These are phyloP conservation scores for Trichosporon asahii DNA, from an alignment of 1,284 basidiomycete genomes.

Conservation along the genomic window DNA sequence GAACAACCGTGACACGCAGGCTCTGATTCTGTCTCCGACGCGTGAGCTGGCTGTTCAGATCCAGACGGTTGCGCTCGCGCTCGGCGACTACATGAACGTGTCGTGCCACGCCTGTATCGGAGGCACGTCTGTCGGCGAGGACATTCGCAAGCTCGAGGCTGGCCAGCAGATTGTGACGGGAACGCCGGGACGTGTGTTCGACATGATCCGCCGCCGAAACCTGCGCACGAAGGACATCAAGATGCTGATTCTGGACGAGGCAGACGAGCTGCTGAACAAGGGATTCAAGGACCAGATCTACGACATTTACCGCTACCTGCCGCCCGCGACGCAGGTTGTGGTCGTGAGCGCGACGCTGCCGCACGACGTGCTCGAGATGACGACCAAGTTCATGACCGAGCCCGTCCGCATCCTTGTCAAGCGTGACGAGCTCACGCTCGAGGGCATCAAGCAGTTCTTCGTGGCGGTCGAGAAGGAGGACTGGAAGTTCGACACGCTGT, in stretches of 20 bases:
- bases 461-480: constrained; percentile 99
- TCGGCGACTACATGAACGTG: constrained; percentile 99
- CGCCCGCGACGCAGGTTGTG: constrained; percentile 96
- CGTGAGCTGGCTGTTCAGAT: constrained; percentile 96
- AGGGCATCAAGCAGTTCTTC: constrained; percentile 99
- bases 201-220: constrained; percentile 96
- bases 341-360: constrained; percentile 93
- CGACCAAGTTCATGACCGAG: constrained; percentile 99
- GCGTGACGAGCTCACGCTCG: constrained; percentile 98
- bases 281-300: constrained; percentile 99
- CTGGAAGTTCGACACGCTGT: constrained; percentile 99
- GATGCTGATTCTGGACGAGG: constrained; percentile 98
- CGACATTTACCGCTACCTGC: constrained; percentile 97
- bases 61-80: constrained; percentile 93
- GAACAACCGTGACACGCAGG: constrained; percentile 91
- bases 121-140: constrained; percentile 95
- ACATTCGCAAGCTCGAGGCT: constrained; percentile 96
- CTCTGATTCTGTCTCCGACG: constrained; percentile 89
- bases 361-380: constrained; percentile 98
- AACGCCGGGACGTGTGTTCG: constrained; percentile 96
- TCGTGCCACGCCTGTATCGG: constrained; percentile 99
- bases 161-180: constrained; percentile 97
- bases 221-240: constrained; percentile 97
- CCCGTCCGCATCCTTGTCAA: constrained; percentile 94
- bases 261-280: constrained; percentile 94